These are phyloP conservation scores for Acorus calamus DNA, from an alignment of 106 monocot genomes.

Conservation along the genomic window DNA sequence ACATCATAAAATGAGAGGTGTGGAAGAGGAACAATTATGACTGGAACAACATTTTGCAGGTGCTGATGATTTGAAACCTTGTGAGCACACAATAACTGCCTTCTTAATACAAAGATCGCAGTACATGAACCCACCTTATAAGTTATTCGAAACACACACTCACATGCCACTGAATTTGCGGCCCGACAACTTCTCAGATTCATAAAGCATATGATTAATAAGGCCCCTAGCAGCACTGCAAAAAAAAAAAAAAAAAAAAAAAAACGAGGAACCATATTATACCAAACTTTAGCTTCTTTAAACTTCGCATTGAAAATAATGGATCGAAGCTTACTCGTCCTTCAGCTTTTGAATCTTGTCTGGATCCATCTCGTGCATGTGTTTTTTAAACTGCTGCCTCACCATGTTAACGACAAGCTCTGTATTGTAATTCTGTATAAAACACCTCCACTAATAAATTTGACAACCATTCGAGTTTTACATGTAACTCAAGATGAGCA, in stretches of 20 bases:
- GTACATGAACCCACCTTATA: no score
- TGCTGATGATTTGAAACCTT: no score
- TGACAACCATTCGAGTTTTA: no score
- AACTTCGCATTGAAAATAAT: background rate
- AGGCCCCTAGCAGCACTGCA: constrained; percentile 76
- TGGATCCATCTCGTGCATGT: constrained; percentile 75
- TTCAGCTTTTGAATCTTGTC: constrained; percentile 79
- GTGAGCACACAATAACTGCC: no score
- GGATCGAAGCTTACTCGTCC: constrained; percentile 51
- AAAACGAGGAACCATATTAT: background rate
- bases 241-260: no score
- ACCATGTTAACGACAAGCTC: constrained; percentile 64
- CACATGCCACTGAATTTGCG: constrained; percentile 44
- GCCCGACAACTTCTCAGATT: constrained; percentile 61
- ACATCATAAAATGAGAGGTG: no score
- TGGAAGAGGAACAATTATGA: no score
- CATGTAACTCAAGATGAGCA: no score
- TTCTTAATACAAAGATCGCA: no score
- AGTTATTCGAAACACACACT: background rate
- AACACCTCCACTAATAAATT: background rate
- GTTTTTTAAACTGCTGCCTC: constrained; percentile 61
- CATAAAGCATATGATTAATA: constrained; percentile 67
- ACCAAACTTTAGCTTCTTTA: no score
- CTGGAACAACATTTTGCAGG: no score
- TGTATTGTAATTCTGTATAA: constrained; percentile 68